Base-by-base conservation (phyloP, 202 grass and related monocot species). In the Thinopyrum obtusiflorum region DNA sequence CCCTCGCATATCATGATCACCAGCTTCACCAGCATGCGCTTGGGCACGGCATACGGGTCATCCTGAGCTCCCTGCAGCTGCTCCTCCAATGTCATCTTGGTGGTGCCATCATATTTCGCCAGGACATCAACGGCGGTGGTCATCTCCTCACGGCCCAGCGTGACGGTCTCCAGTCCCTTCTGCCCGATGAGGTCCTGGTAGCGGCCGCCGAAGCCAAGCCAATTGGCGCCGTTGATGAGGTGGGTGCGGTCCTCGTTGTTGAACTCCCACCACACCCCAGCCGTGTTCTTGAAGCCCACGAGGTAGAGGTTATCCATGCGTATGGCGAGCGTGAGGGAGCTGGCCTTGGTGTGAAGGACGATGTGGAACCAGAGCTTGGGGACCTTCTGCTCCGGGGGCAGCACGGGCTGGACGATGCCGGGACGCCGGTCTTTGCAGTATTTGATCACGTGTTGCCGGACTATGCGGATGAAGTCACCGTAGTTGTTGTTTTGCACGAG, bases 1-100 rank as follows among this genome's bases (percentile, higher is more conserved):
- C 67, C 80, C 80, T 82, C 80, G 80, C 67, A 82, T 0, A 82
- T 3, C 80, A 82, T 82, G 67, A 82, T 42, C 80, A 82, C 80
- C 51, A 82, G 51, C 80, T 72, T 71, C 4, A 15, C 80, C 33
- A 82, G 49, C 21, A 11, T 71, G 23, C 7, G 61, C 33, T 73
- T 82, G 23, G 15, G 9, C 51, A 12, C 0, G 0, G 66, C 66
- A 15, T 73, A 11, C 15, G 51, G 51, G 67, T 73, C 79, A 17
- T 1, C 61, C 6, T 7, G 33, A 3, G 3, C 33, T 36, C 33
- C 33, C 33, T 36, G 33, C 33, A 7, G 1, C 36, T 44, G 1
- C 79, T 68, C n/a, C 46, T 15, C 37, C 26, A 0, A 0, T 6
- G 0, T 1, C n/a, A n/a, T n/a, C 4, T n/a, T 4, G 32, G 2